These are phyloP conservation scores for Ceratocystis destructans DNA, from an alignment of 2,329 filamentous ascomycete genomes.

Conservation along the genomic window DNA sequence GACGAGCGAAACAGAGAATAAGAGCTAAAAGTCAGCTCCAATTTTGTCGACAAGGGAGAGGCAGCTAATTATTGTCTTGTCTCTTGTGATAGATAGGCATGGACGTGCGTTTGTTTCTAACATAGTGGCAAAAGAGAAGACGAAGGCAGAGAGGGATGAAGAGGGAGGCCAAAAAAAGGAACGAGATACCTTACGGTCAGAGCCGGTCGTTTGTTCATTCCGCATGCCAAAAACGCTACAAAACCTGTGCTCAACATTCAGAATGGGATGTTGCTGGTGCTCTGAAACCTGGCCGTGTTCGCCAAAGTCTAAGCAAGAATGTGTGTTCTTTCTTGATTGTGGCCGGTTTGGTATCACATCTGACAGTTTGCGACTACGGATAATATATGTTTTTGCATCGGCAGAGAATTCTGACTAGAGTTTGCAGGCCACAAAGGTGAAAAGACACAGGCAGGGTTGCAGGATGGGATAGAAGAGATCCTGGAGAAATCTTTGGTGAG, in stretches of 20 bases:
- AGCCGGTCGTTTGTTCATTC: neutral
- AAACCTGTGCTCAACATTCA: neutral
- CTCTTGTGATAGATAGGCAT: neutral
- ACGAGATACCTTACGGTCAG: neutral
- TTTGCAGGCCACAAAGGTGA: neutral
- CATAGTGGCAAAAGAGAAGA: neutral
- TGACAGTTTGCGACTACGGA: neutral
- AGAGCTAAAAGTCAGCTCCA: neutral
- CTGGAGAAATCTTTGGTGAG: neutral
- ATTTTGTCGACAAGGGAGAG: neutral
- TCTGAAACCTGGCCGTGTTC: neutral
- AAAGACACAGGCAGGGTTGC: neutral
- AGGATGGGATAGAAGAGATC: neutral
- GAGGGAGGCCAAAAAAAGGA: neutral
- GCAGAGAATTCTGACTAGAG: neutral
- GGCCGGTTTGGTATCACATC: neutral
- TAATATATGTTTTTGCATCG: neutral
- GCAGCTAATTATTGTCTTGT: neutral
- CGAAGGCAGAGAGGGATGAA: neutral
- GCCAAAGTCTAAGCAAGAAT: neutral
- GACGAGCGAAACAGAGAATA: neutral
- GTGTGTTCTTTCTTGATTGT: neutral
- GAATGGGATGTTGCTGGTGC: neutral
- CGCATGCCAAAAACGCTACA: neutral
- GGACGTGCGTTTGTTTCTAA: conserved; percentile 6